These are phyloP conservation scores for Bacidia rubella DNA, from an alignment of 495 filamentous ascomycete genomes.

Conservation along the genomic window DNA sequence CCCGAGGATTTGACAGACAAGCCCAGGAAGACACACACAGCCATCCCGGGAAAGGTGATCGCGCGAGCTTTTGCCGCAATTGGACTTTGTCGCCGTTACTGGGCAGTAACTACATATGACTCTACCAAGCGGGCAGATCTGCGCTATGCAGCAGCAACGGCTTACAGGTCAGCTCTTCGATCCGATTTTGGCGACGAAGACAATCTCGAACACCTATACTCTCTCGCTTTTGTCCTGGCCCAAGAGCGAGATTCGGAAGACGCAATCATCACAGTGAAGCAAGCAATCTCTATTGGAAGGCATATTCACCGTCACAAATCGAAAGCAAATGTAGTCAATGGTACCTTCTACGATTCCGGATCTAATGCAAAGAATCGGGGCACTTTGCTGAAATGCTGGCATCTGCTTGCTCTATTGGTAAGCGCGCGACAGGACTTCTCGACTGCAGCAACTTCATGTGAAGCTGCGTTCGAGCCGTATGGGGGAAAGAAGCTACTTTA, in stretches of 20 bases:
- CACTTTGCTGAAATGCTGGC: conserved; percentile 43
- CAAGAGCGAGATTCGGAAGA: conserved; percentile 64
- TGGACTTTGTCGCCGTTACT: conserved; percentile 70
- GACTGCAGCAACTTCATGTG: conserved; percentile 64
- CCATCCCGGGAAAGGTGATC: conserved; percentile 39
- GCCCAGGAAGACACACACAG: conserved; percentile 16
- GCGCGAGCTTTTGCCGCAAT: conserved; percentile 65
- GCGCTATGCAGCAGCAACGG: conserved; percentile 58
- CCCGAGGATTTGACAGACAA: conserved; percentile 15
- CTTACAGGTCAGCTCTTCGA: conserved; percentile 55
- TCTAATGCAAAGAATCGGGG: not conserved
- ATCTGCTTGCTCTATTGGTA: conserved; percentile 71
- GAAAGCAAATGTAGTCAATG: not conserved
- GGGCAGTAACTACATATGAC: conserved; percentile 68
- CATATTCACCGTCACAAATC: not conserved
- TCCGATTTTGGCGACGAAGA: conserved; percentile 46
- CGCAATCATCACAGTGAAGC: conserved; percentile 65
- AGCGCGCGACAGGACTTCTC: conserved; percentile 77
- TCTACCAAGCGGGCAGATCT: conserved; percentile 52
- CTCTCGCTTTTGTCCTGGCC: conserved; percentile 63
- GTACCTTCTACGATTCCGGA: not conserved
- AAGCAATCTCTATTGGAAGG: conserved; percentile 28
- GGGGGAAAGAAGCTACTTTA: conserved; percentile 23
- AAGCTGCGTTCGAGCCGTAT: conserved; percentile 83
- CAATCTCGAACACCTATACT: conserved; percentile 61